Evolutionary conservation across 2,329 filamentous ascomycete genomes (phyloP).

Genomic region (Plectosphaerella plurivora): DNA sequence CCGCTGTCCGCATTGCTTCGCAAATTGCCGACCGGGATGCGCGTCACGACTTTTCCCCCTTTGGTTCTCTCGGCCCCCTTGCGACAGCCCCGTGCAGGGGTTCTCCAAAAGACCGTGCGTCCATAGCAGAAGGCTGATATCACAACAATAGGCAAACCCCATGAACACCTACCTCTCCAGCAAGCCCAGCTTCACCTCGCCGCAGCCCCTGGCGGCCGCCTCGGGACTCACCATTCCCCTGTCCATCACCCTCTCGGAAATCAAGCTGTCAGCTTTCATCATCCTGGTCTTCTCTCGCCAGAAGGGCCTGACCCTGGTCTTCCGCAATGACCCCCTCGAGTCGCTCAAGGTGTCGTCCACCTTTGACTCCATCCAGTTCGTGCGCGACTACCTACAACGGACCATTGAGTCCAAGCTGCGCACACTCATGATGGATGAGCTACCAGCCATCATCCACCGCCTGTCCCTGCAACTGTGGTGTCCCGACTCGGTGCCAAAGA

Average conservation of each 20-base stretch:
- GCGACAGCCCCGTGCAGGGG: conserved; percentile 5
- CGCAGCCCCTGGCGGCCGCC: conserved; percentile 83
- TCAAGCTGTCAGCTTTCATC: conserved; percentile 93
- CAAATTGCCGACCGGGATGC: conserved; percentile 30
- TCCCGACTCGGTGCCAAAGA: conserved; percentile 72
- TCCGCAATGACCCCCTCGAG: conserved; percentile 95
- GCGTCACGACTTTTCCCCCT: conserved; percentile 16
- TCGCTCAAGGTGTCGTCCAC: conserved; percentile 98
- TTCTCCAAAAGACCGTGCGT: conserved; percentile 19
- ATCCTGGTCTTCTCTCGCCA: conserved; percentile 97
- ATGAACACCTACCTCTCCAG: conserved; percentile 93
- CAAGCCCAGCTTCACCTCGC: conserved; percentile 88
- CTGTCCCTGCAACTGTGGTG: conserved; percentile 86
- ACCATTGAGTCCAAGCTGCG: conserved; percentile 93
- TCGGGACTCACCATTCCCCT: conserved; percentile 95
- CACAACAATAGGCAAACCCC: conserved; percentile 71
- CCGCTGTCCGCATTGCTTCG: conserved; percentile 22
- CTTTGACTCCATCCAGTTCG: conserved; percentile 98
- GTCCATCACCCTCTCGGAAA: conserved; percentile 92
- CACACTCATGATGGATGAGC: conserved; percentile 94
- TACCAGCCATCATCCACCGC: conserved; percentile 93
- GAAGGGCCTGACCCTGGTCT: conserved; percentile 94
- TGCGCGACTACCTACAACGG: conserved; percentile 92
- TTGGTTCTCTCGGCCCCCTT: conserved; percentile 4
- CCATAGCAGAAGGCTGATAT: conserved; percentile 41